A percentile compares a stretch with the other conserved stretches of the same genome.
phyloP scores from a whole-genome alignment of 306 rosid species.

The Fragaria nilgerrensis region DNA sequence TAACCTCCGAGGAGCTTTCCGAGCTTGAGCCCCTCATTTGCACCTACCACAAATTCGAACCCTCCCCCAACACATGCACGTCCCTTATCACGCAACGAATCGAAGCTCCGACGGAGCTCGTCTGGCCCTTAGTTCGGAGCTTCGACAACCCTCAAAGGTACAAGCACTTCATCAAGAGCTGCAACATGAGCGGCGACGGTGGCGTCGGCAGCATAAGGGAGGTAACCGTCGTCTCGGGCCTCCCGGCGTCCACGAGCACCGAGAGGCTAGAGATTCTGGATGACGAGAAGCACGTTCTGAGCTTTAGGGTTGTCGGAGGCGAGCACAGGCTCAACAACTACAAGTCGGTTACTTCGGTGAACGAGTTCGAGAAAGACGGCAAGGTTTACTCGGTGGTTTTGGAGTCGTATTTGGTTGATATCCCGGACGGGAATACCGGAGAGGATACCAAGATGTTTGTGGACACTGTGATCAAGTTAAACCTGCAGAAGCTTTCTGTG shows the following conservation, averaged over 20 bases:
- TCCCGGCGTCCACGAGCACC: conserved; percentile 88
- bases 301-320: conserved; percentile 85
- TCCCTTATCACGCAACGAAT: conserved; percentile 69
- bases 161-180: conserved; percentile 86
- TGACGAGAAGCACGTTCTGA: conserved; percentile 66
- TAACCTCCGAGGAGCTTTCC: conserved; percentile 48
- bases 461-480: conserved; percentile 82
- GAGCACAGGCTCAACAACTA: conserved; percentile 79
- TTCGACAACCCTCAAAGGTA: conserved; percentile 75
- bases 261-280: conserved; percentile 88
- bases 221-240: conserved; percentile 77
- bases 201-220: conserved; percentile 80
- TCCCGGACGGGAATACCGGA: conserved; percentile 81
- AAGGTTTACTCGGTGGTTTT: conserved; percentile 62
- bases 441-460: conserved; percentile 89
- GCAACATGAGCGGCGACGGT: conserved; percentile 72
- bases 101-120: conserved; percentile 51
- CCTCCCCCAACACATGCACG: conserved; percentile 48
- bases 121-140: conserved; percentile 67
- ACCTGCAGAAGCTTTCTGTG: conserved; percentile 81
- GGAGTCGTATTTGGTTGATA: conserved; percentile 80
- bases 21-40: conserved; percentile 51
- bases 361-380: conserved; percentile 50
- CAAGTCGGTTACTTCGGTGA: conserved; percentile 73
- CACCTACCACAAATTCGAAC: conserved; percentile 54